These are phyloP conservation scores for Linnemannia exigua DNA, from an alignment of 192 early-diverging fungal species.

Conservation along the genomic window DNA sequence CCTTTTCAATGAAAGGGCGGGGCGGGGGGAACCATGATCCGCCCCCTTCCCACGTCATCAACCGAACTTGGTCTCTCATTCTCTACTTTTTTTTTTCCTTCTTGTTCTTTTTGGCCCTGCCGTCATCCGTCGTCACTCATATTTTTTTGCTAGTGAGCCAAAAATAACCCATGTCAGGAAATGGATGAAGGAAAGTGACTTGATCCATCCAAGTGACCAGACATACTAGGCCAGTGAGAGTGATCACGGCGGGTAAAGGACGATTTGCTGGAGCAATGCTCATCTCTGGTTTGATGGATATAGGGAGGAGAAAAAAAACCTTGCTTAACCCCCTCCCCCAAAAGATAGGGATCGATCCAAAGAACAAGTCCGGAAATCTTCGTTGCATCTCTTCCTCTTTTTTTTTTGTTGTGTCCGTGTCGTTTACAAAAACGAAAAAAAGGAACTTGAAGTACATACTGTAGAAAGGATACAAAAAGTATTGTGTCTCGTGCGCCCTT, in stretches of 20 bases:
- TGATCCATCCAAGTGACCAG: no score
- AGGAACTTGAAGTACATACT: not conserved
- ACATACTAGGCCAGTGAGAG: no score
- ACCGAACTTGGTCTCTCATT: no score
- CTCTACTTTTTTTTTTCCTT: no score
- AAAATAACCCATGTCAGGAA: not conserved
- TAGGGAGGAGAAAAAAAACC: not conserved
- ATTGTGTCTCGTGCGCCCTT: not conserved
- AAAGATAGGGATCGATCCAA: not conserved
- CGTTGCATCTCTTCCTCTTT: not conserved
- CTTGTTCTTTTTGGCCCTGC: not conserved
- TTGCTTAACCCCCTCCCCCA: not conserved
- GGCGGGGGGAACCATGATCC: no score
- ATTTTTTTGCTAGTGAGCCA: not conserved
- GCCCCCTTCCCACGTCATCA: no score
- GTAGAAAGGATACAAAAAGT: no score
- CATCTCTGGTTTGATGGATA: not conserved
- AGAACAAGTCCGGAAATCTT: not conserved
- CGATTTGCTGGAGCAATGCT: not conserved
- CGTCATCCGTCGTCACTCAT: not conserved
- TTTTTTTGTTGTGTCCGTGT: not conserved
- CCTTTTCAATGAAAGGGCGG: no score
- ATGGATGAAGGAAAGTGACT: not conserved
- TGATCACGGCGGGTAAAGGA: no score
- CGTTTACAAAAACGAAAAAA: no score